These are phyloP conservation scores for Tephrocybe sp. DNA, from an alignment of 768 basidiomycete species.

Conservation along the genomic window DNA sequence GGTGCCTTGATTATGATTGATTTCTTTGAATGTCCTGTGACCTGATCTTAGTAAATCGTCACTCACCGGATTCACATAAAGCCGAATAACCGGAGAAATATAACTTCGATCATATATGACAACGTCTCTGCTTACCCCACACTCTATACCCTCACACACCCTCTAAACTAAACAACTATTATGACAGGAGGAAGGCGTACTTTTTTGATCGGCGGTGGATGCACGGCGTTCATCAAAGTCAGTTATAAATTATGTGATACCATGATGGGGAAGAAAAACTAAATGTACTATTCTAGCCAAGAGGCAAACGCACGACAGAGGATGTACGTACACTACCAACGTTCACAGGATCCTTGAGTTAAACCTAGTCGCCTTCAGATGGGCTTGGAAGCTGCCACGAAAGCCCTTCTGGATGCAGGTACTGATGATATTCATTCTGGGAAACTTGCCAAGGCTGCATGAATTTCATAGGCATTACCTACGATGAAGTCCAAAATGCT, in stretches of 20 bases:
- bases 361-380: slow-evolving; percentile 42
- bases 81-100: too few relatives aligned
- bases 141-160: neutral
- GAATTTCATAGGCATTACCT: slow-evolving; percentile 62
- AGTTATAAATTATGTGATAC: slow-evolving; percentile 6
- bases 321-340: slow-evolving; percentile 48
- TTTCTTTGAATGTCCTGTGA: too few relatives aligned
- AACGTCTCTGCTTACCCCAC: neutral
- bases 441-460: neutral
- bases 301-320: slow-evolving; percentile 62
- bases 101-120: too few relatives aligned
- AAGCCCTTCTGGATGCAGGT: slow-evolving; percentile 85
- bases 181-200: slow-evolving; percentile 44
- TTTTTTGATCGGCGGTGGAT: slow-evolving; percentile 72
- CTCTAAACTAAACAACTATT: slow-evolving; percentile 22
- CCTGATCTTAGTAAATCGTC: too few relatives aligned
- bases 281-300: slow-evolving; percentile 44
- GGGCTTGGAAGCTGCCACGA: slow-evolving; percentile 85
- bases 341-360: neutral
- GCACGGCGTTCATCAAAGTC: slow-evolving; percentile 79
- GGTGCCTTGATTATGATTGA: too few relatives aligned
- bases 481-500: slow-evolving; percentile 72
- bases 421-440: slow-evolving; percentile 9
- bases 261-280: neutral
- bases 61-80: too few relatives aligned